Conservation (phyloP, 2,329 filamentous ascomycete species). For the Aspergillus sp. region DNA sequence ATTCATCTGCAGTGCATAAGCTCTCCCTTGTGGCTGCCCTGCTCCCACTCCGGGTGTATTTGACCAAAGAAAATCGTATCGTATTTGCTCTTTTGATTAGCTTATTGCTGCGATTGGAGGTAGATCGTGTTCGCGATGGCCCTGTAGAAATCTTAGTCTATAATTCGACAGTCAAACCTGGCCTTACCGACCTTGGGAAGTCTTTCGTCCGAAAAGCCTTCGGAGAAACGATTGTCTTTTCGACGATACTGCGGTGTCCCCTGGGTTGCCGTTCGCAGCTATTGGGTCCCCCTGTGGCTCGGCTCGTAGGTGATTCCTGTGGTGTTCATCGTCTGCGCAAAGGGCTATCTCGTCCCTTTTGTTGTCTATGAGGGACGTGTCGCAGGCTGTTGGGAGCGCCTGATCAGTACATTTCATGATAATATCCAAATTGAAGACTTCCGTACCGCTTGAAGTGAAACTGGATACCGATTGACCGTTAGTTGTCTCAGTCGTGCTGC, state of each 20-base stretch:
- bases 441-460: conserved; percentile 18
- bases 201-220: conserved; percentile 26
- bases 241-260: conserved; percentile 14
- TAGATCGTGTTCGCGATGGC: conserved; percentile 24
- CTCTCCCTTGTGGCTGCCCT: conserved; percentile 15
- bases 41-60: conserved; percentile 17
- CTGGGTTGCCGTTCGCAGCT: conserved; percentile 7
- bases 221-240: conserved; percentile 24
- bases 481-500: conserved; percentile 1
- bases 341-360: conserved; percentile 14
- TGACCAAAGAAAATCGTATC: conserved; percentile 31
- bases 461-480: conserved; percentile 13
- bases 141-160: conserved; percentile 16
- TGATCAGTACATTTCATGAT: neutral
- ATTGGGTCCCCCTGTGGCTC: conserved; percentile 14
- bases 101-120: conserved; percentile 23
- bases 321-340: conserved; percentile 22
- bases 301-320: conserved; percentile 3
- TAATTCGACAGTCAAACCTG: neutral
- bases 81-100: conserved; percentile 29
- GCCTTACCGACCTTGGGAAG: conserved; percentile 22
- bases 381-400: conserved; percentile 8
- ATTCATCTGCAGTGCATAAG: conserved; percentile 11
- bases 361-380: conserved; percentile 5
- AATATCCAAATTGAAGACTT: neutral